Base-by-base conservation (phyloP, 148 eudicot species). In the Cornus controversa region DNA sequence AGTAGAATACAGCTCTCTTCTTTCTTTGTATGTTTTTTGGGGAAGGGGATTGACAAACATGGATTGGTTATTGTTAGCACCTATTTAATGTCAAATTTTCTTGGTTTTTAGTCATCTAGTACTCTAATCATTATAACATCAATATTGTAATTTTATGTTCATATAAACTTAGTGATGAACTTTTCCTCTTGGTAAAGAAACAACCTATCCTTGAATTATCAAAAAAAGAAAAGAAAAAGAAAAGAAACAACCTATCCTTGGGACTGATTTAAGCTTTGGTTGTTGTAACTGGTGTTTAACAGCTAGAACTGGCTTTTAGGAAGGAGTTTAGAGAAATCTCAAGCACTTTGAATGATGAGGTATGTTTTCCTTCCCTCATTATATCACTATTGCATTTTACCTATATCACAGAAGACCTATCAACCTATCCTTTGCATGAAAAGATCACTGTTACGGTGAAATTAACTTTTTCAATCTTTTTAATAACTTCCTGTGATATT, bases 221-320 rank as follows among this genome's bases (percentile, higher is more conserved):
- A n/a, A n/a, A n/a, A n/a, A n/a, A n/a, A n/a, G n/a, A n/a, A n/a
- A n/a, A n/a, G n/a, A n/a, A n/a, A n/a, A n/a, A n/a, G n/a, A n/a
- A n/a, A n/a, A n/a, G n/a, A n/a, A n/a, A n/a, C n/a, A n/a, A n/a
- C 31, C 15, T 4, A 0, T 31, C 10, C 57, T 26, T 36, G 7
- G 54, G 42, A 20, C 42, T 72, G 10, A 45, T 64, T 73, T 58
- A 31, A 79, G 50, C 28, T 74, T 40, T 40, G 67, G 66, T 37
- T 75, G 16, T 70, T 79, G 47, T 70, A 36, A 67, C 47, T 73
- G 72, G 73, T 65, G 20, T 73, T 79, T 78, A 71, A 79, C 91
- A 96, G 98, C 90, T 96, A 69, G 98, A 93, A 79, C 83, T 91
- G 75, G 94, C 92, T 83, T 90, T 96, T 79, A 84, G 89, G 76